Percentiles rank a stretch among this genome's conserved stretches.
phyloP scores from a whole-genome alignment of 306 rosid species.

The Urtica urens region DNA sequence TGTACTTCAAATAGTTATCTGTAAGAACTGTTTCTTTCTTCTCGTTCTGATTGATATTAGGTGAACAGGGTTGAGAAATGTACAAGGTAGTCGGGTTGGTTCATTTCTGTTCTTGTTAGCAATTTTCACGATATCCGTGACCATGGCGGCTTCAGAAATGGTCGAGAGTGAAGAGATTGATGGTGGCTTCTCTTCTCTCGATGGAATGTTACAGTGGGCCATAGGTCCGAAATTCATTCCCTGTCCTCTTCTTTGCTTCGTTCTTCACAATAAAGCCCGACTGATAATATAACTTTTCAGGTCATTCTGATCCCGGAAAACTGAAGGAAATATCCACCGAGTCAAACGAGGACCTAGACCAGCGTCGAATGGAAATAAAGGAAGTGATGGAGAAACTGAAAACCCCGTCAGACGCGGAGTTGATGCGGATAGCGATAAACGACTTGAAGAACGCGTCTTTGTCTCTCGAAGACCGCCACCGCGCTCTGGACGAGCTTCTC shows the following conservation, averaged over 20 bases:
- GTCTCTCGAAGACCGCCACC: constrained; percentile 58
- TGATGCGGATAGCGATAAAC: constrained; percentile 63
- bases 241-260: not conserved
- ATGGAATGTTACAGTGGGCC: constrained; percentile 91
- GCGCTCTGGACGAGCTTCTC: constrained; percentile 68
- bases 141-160: too few species aligned
- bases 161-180: too few species aligned
- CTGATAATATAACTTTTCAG: constrained; percentile 15
- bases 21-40: not conserved
- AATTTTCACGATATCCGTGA: too few species aligned
- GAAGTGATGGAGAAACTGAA: constrained; percentile 61
- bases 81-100: too few species aligned
- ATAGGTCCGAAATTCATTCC: constrained; percentile 52
- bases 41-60: not conserved
- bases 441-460: constrained; percentile 58
- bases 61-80: too few species aligned
- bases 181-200: constrained; percentile 84
- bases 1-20: too few species aligned
- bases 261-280: not conserved
- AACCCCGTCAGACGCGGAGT: constrained; percentile 65
- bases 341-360: constrained; percentile 37
- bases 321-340: constrained; percentile 49
- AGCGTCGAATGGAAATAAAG: constrained; percentile 62
- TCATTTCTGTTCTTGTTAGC: too few species aligned
- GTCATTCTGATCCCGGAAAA: constrained; percentile 71